These are phyloP conservation scores for Stevia rebaudiana DNA, from an alignment of 140 eudicot species.

Conservation along the genomic window DNA sequence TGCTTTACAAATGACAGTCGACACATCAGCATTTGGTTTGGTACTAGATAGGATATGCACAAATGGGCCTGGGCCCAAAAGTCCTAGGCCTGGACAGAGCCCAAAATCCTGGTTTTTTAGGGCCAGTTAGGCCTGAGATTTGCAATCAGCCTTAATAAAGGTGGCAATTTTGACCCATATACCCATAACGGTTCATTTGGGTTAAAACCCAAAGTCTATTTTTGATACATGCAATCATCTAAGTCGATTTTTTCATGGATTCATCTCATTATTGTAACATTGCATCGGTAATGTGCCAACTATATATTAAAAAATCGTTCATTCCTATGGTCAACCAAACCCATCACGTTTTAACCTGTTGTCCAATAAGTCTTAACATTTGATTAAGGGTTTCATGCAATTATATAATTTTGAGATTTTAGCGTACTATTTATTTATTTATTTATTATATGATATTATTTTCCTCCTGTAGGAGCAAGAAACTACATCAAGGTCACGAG, in stretches of 20 bases:
- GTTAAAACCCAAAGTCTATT: neutral
- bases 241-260: neutral
- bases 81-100: neutral
- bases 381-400: neutral
- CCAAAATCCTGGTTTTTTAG: neutral
- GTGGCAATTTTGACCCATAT: neutral
- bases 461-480: constrained; percentile 48
- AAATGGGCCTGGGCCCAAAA: neutral
- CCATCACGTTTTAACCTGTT: neutral
- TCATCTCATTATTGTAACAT: neutral
- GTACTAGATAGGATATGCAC: neutral
- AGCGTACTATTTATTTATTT: neutral
- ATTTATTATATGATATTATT: neutral
- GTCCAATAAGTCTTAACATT: neutral
- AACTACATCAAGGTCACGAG: constrained; percentile 48
- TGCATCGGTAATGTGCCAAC: neutral
- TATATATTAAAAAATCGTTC: neutral
- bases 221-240: neutral
- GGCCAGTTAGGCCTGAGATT: constrained; percentile 1
- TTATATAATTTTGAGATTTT: constrained; percentile 1
- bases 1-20: neutral
- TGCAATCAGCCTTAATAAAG: neutral
- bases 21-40: neutral
- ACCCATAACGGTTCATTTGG: neutral
- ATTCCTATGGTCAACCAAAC: neutral